Conservation (phyloP, 192 early-diverging fungal genomes). For the Podila minutissima region DNA sequence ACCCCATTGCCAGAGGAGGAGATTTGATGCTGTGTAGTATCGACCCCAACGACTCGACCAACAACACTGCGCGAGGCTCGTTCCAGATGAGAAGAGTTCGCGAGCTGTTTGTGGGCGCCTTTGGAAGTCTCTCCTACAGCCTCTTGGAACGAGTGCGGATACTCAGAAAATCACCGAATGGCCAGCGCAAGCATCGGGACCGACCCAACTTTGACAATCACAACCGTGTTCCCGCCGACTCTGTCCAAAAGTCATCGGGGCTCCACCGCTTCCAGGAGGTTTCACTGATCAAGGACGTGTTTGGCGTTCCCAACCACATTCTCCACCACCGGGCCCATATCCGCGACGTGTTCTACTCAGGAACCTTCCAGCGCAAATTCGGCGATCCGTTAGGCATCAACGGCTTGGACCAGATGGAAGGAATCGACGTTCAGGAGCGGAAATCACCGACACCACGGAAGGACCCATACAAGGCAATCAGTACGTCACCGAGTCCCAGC, state of each 20-base stretch:
- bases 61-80: neutral
- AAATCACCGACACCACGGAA: neutral
- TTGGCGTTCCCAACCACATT: neutral
- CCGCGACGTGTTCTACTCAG: neutral
- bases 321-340: neutral
- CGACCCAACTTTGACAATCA: neutral
- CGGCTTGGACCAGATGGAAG: neutral
- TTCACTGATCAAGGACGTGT: neutral
- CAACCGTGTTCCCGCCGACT: constrained; percentile 2
- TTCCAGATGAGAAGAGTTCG: neutral
- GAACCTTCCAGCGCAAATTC: neutral
- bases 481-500: neutral
- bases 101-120: neutral
- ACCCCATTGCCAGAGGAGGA: neutral
- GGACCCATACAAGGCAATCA: neutral
- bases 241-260: neutral
- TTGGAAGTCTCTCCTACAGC: neutral
- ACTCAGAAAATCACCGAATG: neutral
- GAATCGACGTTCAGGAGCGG: neutral
- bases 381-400: neutral
- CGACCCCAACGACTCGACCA: constrained; percentile 1
- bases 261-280: neutral
- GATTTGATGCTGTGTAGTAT: neutral
- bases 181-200: neutral
- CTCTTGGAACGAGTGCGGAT: neutral